Evolutionary conservation across 1,139 yeast genomes (phyloP), one percentile per base, ranked within the genome.

Genomic region (Casaregolazyma suthepensis): DNA sequence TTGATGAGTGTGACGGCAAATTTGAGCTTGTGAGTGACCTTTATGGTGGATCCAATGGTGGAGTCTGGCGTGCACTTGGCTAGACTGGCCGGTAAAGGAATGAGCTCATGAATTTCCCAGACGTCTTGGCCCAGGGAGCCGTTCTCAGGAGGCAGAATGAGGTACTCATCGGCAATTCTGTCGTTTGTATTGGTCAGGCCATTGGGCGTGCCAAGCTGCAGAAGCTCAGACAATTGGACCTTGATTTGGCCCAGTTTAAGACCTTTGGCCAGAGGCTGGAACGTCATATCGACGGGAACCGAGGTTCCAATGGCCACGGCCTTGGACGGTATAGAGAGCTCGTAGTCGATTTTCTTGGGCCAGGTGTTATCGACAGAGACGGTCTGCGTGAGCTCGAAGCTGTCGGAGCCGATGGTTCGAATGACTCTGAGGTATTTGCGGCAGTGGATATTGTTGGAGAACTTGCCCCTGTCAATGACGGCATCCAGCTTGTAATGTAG

Each of bases 291-390:
- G 12, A 93, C 77, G 1, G 89, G 87, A 1, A 87, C 76, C 0
- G 81, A 73, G 0, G 96, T 83, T 0, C 99, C 99, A 45, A 93
- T 83, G 0, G 98, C 96, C 40, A 89, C 80, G 0, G 98, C 96
- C 65, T 87, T 85, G 15, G 91, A 77, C 0, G 98, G 97, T 9
- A 88, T 83, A 56, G 87, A 86, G 53, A 93, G 80, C 1, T 93
- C 81, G 69, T 93, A 93, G 63, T 94, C 98, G 48, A 93, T 88
- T 68, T 93, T 93, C 48, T 81, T 75, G 2, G 99, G 98, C 99
- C 99, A 94, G 0, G 93, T 85, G 67, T 93, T 93, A 65, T 90
- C 96, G 20, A 93, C 96, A 0, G 96, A 90, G 60, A 90, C 87
- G 0, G 98, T 89, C 70, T 93, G 98, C 0, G 94, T 79, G 46